Base-by-base conservation (phyloP, 139 green algal genomes). In the Coelastrella sp. region DNA sequence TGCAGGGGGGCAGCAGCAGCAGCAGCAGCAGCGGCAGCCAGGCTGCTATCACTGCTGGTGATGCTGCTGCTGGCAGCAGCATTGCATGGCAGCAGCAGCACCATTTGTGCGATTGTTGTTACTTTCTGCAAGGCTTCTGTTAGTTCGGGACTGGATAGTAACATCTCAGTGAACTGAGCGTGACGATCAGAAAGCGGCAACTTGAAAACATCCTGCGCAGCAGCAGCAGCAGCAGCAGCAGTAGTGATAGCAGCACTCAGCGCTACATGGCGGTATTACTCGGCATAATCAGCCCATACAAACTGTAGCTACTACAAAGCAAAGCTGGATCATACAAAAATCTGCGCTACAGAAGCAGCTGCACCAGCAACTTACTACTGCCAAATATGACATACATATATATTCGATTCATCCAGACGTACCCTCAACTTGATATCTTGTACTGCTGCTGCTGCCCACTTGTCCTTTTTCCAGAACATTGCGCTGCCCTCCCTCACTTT, bases 101-200 rank as follows among this genome's bases (percentile, higher is more conserved):
- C 88, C 38, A 95, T 85, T 88, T 98, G 96, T 8, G 90, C 93
- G 0, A 98, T 91, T 32, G 94, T 98, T 76, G 89, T 93, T 7
- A 97, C 89, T 62, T 94, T 91, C 81, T 95, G 88, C 68, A 98
- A 90, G 2, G 93, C 93, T n/a, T 88, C 27, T 9, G 40, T 81
- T 68, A 98, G 92, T 13, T 89, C 67, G 0, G 88, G 89, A 3
- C 90, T 96, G 34, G 88, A 81, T 19, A 86, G 79, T 78, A 98
- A 90, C 90, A 97, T 91, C 11, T 89, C 89, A 38, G 51, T 74
- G 68, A 98, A 96, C 53, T 91, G 87, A 0, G 64, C 35, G 50
- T 93, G 92, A 11, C 81, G 81, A 30, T 80, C 69, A 64, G 78
- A 69, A 32, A 92, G 82, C 13, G 87, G 86, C 64, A 85, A 84